Evolutionary conservation across 768 basidiomycete species (phyloP).

Genomic region (Suillus subalutaceus): DNA sequence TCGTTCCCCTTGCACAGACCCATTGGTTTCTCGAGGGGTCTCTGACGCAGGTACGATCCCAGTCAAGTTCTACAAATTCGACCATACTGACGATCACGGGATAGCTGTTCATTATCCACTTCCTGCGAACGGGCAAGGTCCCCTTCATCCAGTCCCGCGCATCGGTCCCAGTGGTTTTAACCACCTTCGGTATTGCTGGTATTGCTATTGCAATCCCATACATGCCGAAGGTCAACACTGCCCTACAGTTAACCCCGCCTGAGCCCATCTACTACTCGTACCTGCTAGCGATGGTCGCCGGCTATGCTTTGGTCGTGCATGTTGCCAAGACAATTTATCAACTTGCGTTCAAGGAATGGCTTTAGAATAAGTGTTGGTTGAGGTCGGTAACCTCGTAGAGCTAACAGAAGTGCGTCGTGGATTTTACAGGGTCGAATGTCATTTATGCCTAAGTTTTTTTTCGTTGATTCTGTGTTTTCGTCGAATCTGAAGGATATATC

Average conservation of each 20-base stretch:
- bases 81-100: not conserved
- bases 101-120: slow-evolving; percentile 37
- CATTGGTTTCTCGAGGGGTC: slow-evolving; percentile 41
- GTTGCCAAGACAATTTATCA: slow-evolving; percentile 31
- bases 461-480: not conserved
- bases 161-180: slow-evolving; percentile 26
- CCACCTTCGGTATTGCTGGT: slow-evolving; percentile 35
- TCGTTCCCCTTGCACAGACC: slow-evolving; percentile 37
- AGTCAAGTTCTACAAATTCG: not conserved
- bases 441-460: not conserved
- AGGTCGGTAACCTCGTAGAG: too few relatives aligned
- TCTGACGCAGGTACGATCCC: slow-evolving; percentile 35
- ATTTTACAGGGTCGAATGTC: not conserved
- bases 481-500: not conserved
- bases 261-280: slow-evolving; percentile 32
- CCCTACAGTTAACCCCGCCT: slow-evolving; percentile 30
- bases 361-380: slow-evolving; percentile 14
- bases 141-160: slow-evolving; percentile 36
- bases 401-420: not conserved
- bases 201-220: slow-evolving; percentile 36
- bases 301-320: slow-evolving; percentile 30
- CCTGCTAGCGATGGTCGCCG: slow-evolving; percentile 22
- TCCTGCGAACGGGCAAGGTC: slow-evolving; percentile 33
- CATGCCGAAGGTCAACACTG: slow-evolving; percentile 33
- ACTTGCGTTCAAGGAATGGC: slow-evolving; percentile 33